phyloP scores from a whole-genome alignment of 2,329 filamentous ascomycete genomes.

The Epichloe festucae region DNA sequence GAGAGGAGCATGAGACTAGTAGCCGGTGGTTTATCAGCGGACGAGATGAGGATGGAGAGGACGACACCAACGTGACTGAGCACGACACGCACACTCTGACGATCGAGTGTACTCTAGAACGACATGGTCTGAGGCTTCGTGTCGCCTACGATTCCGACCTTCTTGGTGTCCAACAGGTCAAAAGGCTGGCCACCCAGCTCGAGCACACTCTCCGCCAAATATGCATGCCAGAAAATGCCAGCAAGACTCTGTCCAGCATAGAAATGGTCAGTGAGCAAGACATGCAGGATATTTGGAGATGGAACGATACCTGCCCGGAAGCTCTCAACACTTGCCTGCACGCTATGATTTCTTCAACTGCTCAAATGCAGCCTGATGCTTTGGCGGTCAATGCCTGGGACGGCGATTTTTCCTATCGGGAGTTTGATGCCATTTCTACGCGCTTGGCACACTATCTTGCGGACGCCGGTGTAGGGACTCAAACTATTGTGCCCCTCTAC shows the following conservation, averaged over 20 bases:
- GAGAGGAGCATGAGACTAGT: not conserved
- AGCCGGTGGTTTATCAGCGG: not conserved
- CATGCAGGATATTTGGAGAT: constrained; percentile 6
- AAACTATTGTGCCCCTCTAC: constrained; percentile 1
- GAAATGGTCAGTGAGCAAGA: constrained; percentile 1
- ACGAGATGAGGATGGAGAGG: not conserved
- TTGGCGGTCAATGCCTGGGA: constrained; percentile 13
- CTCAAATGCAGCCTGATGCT: constrained; percentile 2
- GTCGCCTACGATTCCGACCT: constrained; percentile 1
- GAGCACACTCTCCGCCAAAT: constrained; percentile 3
- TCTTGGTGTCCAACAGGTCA: not conserved
- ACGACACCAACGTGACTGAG: constrained; percentile 4
- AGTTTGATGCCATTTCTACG: constrained; percentile 13
- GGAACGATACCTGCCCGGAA: constrained; percentile 1
- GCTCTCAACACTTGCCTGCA: constrained; percentile 3
- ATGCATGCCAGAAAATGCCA: not conserved
- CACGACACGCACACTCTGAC: constrained; percentile 1
- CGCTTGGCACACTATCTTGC: constrained; percentile 6
- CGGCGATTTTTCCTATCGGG: constrained; percentile 27
- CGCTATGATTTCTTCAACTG: not conserved
- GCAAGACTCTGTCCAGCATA: not conserved
- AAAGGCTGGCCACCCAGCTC: not conserved
- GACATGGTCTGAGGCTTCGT: not conserved
- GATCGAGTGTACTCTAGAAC: not conserved
- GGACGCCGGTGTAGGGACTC: constrained; percentile 1